phyloP scores from a whole-genome alignment of 2,329 filamentous ascomycete species.

The Ophiosphaerella korrae region DNA sequence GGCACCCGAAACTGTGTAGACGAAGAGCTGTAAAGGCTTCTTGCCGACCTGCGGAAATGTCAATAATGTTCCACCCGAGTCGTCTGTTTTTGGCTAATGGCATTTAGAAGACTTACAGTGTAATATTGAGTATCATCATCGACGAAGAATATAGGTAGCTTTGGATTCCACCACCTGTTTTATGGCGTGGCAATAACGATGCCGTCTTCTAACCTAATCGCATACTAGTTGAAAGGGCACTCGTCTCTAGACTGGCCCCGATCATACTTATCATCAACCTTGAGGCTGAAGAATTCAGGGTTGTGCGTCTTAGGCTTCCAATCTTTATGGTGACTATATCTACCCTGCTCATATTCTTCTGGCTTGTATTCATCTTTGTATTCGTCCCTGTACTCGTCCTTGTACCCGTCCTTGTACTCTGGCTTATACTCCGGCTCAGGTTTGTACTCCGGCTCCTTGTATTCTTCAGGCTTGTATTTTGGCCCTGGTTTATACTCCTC shows the following conservation, averaged over 20 bases:
- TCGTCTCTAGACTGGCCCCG: neutral
- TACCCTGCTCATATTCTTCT: too few relatives aligned
- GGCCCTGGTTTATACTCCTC: neutral
- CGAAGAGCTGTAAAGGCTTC: slow-evolving; percentile 32
- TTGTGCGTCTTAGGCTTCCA: slow-evolving; percentile 32
- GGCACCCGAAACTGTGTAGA: slow-evolving; percentile 26
- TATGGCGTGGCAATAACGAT: slow-evolving; percentile 37
- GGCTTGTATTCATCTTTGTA: neutral
- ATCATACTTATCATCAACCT: slow-evolving; percentile 24
- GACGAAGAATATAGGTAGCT: slow-evolving; percentile 35
- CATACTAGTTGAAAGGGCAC: slow-evolving; percentile 24
- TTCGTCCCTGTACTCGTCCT: neutral
- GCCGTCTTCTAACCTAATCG: slow-evolving; percentile 31
- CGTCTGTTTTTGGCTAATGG: too few relatives aligned
- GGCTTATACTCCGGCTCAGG: neutral
- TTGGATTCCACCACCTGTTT: slow-evolving; percentile 34
- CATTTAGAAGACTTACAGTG: slow-evolving; percentile 23
- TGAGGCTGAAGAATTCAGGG: slow-evolving; percentile 32
- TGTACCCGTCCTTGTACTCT: neutral
- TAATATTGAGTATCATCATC: slow-evolving; percentile 35
- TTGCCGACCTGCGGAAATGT: slow-evolving; percentile 33
- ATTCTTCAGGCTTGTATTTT: neutral
- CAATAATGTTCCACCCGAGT: neutral
- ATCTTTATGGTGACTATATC: neutral
- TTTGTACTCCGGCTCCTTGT: neutral